Conservation (phyloP, 495 filamentous ascomycete genomes). For the Parachaetomium inaequale region DNA sequence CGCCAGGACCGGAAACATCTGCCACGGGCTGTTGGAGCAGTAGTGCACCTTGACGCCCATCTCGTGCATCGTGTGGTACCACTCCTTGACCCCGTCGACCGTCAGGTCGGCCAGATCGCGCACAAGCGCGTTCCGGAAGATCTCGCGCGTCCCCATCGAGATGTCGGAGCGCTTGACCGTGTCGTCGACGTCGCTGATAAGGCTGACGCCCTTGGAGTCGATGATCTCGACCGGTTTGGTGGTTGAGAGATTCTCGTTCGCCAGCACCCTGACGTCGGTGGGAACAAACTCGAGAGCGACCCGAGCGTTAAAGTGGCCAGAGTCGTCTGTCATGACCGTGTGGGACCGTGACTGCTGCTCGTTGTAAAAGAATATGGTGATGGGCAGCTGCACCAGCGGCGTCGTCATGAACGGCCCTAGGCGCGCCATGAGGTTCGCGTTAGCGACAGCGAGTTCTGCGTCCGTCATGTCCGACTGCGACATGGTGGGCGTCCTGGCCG, state of each 20-base stretch:
- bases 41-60: slow-evolving; percentile 87
- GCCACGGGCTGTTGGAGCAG: slow-evolving; percentile 94
- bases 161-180: slow-evolving; percentile 97
- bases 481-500: slow-evolving; percentile 41
- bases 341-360: slow-evolving; percentile 70
- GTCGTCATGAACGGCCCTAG: slow-evolving; percentile 85
- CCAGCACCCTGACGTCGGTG: slow-evolving; percentile 81
- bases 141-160: slow-evolving; percentile 77
- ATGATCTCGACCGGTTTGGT: slow-evolving; percentile 71
- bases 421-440: slow-evolving; percentile 79
- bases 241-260: slow-evolving; percentile 78
- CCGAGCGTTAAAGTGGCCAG: slow-evolving; percentile 78
- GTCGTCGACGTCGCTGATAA: slow-evolving; percentile 98
- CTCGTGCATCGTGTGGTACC: slow-evolving; percentile 73
- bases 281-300: slow-evolving; percentile 84
- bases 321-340: slow-evolving; percentile 74
- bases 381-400: slow-evolving; percentile 64
- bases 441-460: slow-evolving; percentile 72
- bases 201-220: slow-evolving; percentile 75
- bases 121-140: slow-evolving; percentile 92
- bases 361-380: slow-evolving; percentile 94
- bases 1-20: slow-evolving; percentile 83
- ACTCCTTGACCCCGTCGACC: slow-evolving; percentile 80
- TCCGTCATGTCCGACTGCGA: slow-evolving; percentile 57
- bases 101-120: slow-evolving; percentile 76